These are phyloP conservation scores for Verticillium alfalfae DNA, from an alignment of 2,329 filamentous ascomycete genomes.

Conservation along the genomic window DNA sequence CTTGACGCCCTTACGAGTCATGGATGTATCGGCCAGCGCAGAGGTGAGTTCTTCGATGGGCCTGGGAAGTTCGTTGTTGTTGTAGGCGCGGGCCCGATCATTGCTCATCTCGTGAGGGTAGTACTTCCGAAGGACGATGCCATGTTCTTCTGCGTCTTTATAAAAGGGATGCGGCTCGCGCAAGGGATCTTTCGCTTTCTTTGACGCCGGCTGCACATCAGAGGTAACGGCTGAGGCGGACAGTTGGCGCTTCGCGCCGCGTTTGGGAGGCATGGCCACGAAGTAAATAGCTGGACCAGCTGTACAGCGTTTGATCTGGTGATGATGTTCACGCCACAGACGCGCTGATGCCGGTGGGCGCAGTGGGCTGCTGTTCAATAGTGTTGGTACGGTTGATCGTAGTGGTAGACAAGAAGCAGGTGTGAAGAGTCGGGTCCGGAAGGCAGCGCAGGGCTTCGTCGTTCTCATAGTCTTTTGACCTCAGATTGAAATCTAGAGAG, in stretches of 20 bases:
- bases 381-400: neutral
- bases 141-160: constrained; percentile 43
- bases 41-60: constrained; percentile 65
- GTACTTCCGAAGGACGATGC: constrained; percentile 66
- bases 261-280: constrained; percentile 19
- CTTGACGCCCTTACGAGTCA: constrained; percentile 42
- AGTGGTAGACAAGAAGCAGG: neutral
- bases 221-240: constrained; percentile 12
- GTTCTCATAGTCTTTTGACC: no score
- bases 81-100: constrained; percentile 69
- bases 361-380: neutral
- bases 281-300: neutral
- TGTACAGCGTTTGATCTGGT: neutral
- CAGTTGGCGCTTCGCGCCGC: constrained; percentile 17
- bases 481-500: neutral
- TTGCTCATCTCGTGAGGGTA: constrained; percentile 87
- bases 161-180: constrained; percentile 40
- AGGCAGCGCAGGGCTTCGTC: no score
- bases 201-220: constrained; percentile 9
- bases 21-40: constrained; percentile 56
- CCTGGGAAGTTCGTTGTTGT: constrained; percentile 59
- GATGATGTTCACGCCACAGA: neutral
- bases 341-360: neutral
- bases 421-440: neutral
- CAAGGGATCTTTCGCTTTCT: constrained; percentile 32